Conservation (phyloP, 768 basidiomycete genomes). For the Lactarius indigo region DNA sequence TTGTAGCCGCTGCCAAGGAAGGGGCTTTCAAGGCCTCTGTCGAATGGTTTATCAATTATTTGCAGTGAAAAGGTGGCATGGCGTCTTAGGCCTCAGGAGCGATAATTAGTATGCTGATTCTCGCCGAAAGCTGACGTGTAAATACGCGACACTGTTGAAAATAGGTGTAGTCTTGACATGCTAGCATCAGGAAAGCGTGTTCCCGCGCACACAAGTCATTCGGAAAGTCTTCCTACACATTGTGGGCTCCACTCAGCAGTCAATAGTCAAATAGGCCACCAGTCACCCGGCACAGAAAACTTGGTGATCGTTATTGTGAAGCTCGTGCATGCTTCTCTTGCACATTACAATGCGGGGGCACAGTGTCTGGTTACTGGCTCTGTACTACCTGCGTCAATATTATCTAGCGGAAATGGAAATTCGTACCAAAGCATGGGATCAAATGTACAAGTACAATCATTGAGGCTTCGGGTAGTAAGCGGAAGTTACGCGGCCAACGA, state of each 20-base stretch:
- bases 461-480: neutral
- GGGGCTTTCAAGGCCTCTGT: constrained; percentile 39
- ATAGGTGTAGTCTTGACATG: neutral
- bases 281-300: neutral
- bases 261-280: too few species aligned
- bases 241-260: neutral
- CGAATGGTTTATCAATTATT: constrained; percentile 35
- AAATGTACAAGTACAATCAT: too few species aligned
- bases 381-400: too few species aligned
- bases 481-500: neutral
- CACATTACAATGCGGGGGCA: neutral
- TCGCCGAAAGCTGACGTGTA: neutral
- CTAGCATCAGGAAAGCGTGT: neutral
- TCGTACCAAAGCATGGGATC: too few species aligned
- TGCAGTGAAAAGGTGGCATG: constrained; percentile 14
- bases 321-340: neutral
- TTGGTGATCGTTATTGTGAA: neutral
- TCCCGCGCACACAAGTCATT: too few species aligned
- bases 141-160: neutral
- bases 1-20: constrained; percentile 38
- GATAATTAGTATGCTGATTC: neutral
- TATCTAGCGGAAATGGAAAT: too few species aligned
- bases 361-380: too few species aligned
- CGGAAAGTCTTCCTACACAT: neutral
- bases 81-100: too few species aligned